Percentiles rank a stretch among this genome's conserved stretches.
These are phyloP conservation scores for Mycena filopes DNA, from an alignment of 768 basidiomycete genomes.

Conservation along the genomic window DNA sequence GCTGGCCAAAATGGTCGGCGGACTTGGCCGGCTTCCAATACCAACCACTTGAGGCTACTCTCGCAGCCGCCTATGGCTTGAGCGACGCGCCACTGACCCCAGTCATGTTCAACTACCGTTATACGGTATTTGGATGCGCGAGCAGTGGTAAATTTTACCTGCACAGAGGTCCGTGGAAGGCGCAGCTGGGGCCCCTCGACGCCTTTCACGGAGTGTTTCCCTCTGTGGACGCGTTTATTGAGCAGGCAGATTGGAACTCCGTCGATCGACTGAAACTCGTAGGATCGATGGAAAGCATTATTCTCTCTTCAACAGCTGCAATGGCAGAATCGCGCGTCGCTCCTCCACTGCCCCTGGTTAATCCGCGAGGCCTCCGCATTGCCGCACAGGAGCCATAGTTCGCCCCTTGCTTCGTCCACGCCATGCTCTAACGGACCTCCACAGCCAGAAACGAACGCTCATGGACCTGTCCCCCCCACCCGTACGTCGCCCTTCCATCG, in stretches of 20 bases:
- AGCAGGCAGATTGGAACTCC: background rate
- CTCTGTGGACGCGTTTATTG: background rate
- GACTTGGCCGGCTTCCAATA: background rate
- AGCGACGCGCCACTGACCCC: background rate
- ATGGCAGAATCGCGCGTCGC: background rate
- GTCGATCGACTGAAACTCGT: background rate
- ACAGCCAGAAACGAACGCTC: background rate
- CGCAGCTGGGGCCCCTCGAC: background rate
- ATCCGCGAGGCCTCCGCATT: background rate
- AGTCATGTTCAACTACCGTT: background rate
- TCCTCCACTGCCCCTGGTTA: background rate
- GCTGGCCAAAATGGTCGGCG: background rate
- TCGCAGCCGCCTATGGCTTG: background rate
- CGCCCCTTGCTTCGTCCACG: background rate
- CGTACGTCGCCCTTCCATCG: background rate
- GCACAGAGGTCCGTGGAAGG: background rate
- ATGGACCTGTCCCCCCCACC: slow-evolving; percentile 12
- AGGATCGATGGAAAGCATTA: background rate
- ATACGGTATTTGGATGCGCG: background rate
- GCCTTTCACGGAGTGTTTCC: background rate
- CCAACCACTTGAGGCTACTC: background rate
- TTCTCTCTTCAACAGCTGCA: background rate
- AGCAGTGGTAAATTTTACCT: background rate
- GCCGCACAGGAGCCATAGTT: background rate
- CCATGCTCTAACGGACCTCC: background rate